These are phyloP conservation scores for Kluyveromyces sp. DNA, from an alignment of 1,139 yeast species.

Conservation along the genomic window DNA sequence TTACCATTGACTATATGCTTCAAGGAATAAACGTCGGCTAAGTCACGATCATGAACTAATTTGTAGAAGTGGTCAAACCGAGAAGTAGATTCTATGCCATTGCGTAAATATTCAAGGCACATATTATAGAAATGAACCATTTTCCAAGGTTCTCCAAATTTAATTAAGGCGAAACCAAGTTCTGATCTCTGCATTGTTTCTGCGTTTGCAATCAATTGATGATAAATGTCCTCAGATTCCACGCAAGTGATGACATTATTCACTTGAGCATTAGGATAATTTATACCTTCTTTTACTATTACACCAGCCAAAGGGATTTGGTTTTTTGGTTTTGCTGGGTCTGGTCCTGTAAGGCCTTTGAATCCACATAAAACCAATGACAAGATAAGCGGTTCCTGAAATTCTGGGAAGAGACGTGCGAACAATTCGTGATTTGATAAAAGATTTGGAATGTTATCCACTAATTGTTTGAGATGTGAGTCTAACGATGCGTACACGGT, in stretches of 20 bases:
- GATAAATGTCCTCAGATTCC: slow-evolving; percentile 25
- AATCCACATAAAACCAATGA: slow-evolving; percentile 20
- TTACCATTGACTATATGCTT: slow-evolving; percentile 67
- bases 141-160: slow-evolving; percentile 46
- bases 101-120: slow-evolving; percentile 14
- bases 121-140: slow-evolving; percentile 33
- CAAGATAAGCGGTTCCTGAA: slow-evolving; percentile 2
- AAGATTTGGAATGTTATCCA: neutral
- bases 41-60: slow-evolving; percentile 23
- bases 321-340: slow-evolving; percentile 13
- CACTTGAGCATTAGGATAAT: slow-evolving; percentile 52
- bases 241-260: slow-evolving; percentile 41
- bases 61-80: slow-evolving; percentile 34
- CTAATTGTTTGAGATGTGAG: neutral
- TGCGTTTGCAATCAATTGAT: slow-evolving; percentile 20
- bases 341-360: slow-evolving; percentile 4
- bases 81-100: slow-evolving; percentile 6
- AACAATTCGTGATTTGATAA: neutral
- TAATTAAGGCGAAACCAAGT: slow-evolving; percentile 52
- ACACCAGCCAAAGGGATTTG: slow-evolving; percentile 23
- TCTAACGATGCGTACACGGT: neutral
- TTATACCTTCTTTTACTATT: slow-evolving; percentile 62
- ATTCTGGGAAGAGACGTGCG: neutral
- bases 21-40: slow-evolving; percentile 38
- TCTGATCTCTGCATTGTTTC: slow-evolving; percentile 41